Percentiles rank a stretch among this genome's conserved stretches.
Conservation (phyloP, 331 rosid genomes). For the Malus hybrid region DNA sequence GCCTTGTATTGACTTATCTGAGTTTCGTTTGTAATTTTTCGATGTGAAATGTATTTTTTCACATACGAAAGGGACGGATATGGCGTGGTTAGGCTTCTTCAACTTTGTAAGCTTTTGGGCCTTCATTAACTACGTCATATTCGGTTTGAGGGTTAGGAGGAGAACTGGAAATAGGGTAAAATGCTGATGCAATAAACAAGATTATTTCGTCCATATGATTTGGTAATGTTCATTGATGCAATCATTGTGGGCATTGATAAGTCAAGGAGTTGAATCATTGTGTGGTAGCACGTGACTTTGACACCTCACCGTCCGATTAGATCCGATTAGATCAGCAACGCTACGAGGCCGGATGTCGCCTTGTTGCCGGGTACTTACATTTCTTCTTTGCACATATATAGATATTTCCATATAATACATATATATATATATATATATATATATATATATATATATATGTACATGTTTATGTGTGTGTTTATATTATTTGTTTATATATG, state of each 20-base stretch:
- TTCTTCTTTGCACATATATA: background rate
- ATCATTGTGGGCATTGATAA: background rate
- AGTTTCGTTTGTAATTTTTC: background rate
- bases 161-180: too few species aligned
- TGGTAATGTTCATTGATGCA: background rate
- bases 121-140: background rate
- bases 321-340: conserved; percentile 72
- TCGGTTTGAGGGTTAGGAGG: too few species aligned
- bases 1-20: background rate
- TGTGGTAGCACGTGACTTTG: conserved; percentile 26
- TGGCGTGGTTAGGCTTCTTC: background rate
- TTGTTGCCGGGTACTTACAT: conserved; percentile 70
- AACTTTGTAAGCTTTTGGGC: background rate
- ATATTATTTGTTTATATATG: too few species aligned
- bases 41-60: background rate
- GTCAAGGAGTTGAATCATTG: background rate
- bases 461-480: too few species aligned
- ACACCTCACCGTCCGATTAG: conserved; percentile 27
- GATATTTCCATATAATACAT: background rate
- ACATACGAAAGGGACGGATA: background rate
- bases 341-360: conserved; percentile 85
- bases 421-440: background rate
- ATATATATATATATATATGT: too few species aligned
- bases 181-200: too few species aligned
- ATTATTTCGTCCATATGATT: background rate